Evolutionary conservation across 306 rosid genomes (phyloP), one percentile per base, ranked within the genome.

Genomic region (Pterocarpus santalinus): DNA sequence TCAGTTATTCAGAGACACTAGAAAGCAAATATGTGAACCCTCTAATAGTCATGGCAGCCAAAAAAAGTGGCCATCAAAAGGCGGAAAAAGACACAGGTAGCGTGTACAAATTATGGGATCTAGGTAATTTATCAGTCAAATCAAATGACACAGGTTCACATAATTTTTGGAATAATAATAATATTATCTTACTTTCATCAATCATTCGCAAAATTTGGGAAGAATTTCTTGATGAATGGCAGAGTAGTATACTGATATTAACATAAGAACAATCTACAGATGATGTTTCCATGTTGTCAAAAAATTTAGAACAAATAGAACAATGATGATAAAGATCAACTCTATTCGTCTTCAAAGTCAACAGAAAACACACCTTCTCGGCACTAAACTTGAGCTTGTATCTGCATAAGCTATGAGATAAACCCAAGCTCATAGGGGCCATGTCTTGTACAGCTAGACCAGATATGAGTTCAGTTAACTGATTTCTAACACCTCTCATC

Each of bases 341-440:
- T 35, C 56, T 28, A 33, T 5, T 22, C 28, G 28, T 22, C 28
- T 22, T 22, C 28, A 22, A 22, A 22, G 28, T 22, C 28, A 22
- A 22, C 28, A 22, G 17, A 39, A 44, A 66, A 64, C 81, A 46
- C 72, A 93, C 99, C 97, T 93, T 95, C 32, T 95, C 99, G 2
- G 99, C 93, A 78, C 99, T 95, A 86, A 95, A 95, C 87, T 95
- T 95, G 47, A 95, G 87, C 85, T 89, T 91, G 87, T 92, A 93
- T 81, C 98, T 88, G 51, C 97, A 90, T 53, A 95, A 85, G 84
- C 99, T 95, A 64, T 95, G 98, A 76, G 99, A 95, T 72, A 95
- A 87, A 69, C 98, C 99, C 89, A 95, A 84, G 86, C 94, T 92
- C 99, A 95, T 95, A 7, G 99, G 99, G 7, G 97, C 93, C 93